Evolutionary conservation across 345 rosid species (phyloP).

Genomic region (Populus alba): DNA sequence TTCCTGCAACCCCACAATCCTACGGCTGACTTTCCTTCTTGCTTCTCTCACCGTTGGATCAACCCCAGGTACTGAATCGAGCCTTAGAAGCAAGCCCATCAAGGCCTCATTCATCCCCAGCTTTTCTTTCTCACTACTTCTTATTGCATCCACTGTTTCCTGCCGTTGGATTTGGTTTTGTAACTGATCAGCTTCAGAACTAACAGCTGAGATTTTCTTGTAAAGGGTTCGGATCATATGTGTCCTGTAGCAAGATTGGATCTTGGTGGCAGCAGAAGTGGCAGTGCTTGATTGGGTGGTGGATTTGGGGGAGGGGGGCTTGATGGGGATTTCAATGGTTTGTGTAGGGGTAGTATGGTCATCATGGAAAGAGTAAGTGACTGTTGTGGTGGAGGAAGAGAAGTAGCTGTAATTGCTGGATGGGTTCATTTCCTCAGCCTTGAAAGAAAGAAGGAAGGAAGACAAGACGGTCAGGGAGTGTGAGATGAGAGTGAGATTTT

Average conservation of each 20-base stretch:
- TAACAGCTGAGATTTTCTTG: constrained; percentile 47
- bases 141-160: constrained; percentile 77
- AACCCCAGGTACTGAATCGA: constrained; percentile 80
- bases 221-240: constrained; percentile 54
- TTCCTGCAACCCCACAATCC: constrained; percentile 86
- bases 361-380: constrained; percentile 36
- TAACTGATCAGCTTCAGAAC: constrained; percentile 52
- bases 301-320: constrained; percentile 15
- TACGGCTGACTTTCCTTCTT: constrained; percentile 76
- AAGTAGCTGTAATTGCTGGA: constrained; percentile 33
- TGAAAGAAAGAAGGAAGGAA: too few species aligned
- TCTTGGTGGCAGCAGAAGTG: constrained; percentile 49
- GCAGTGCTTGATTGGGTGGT: constrained; percentile 16
- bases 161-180: constrained; percentile 72
- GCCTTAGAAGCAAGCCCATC: constrained; percentile 72
- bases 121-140: constrained; percentile 59
- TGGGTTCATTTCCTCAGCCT: constrained; percentile 26
- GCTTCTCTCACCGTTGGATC: constrained; percentile 71
- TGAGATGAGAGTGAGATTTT: too few species aligned
- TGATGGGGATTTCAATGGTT: constrained; percentile 33
- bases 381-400: constrained; percentile 37
- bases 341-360: constrained; percentile 32
- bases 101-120: constrained; percentile 70
- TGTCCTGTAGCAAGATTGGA: constrained; percentile 70
- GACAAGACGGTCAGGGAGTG: too few species aligned